A percentile compares a stretch with the other conserved stretches of the same genome.
These are phyloP conservation scores for Globisporangium parvum DNA, from an alignment of 352 stramenopile genomes.

Conservation along the genomic window DNA sequence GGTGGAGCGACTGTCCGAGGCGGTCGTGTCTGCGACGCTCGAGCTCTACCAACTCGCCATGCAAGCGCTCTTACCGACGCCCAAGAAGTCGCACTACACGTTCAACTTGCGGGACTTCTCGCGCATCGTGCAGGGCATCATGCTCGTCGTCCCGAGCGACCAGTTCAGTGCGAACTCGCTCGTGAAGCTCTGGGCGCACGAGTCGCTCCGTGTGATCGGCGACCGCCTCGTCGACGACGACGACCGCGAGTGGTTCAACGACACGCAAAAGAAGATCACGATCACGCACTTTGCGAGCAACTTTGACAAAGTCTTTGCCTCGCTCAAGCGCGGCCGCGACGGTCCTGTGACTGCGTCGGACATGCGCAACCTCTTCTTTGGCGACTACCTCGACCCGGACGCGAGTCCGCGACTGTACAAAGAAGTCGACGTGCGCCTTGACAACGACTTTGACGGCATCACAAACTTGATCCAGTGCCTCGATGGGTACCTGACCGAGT, in stretches of 20 bases:
- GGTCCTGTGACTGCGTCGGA: conserved; percentile 67
- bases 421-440: conserved; percentile 67
- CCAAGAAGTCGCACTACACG: conserved; percentile 94
- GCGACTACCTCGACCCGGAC: conserved; percentile 86
- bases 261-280: conserved; percentile 82
- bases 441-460: conserved; percentile 72
- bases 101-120: conserved; percentile 95
- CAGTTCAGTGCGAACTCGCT: conserved; percentile 76
- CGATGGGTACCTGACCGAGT: conserved; percentile 88
- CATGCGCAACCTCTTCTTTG: conserved; percentile 92
- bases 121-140: conserved; percentile 90
- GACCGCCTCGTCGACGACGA: conserved; percentile 91
- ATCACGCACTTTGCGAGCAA: conserved; percentile 85
- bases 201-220: conserved; percentile 93
- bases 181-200: conserved; percentile 92
- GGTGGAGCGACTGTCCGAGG: conserved; percentile 64
- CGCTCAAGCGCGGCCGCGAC: conserved; percentile 65
- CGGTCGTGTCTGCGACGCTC: conserved; percentile 87
- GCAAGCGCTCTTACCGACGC: conserved; percentile 85
- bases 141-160: conserved; percentile 84
- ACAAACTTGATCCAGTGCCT: conserved; percentile 75
- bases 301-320: conserved; percentile 85
- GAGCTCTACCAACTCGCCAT: conserved; percentile 88
- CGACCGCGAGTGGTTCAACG: conserved; percentile 91
- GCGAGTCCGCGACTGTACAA: conserved; percentile 73